Evolutionary conservation across 2,329 filamentous ascomycete genomes (phyloP).

Genomic region (Xylariaceae sp.): DNA sequence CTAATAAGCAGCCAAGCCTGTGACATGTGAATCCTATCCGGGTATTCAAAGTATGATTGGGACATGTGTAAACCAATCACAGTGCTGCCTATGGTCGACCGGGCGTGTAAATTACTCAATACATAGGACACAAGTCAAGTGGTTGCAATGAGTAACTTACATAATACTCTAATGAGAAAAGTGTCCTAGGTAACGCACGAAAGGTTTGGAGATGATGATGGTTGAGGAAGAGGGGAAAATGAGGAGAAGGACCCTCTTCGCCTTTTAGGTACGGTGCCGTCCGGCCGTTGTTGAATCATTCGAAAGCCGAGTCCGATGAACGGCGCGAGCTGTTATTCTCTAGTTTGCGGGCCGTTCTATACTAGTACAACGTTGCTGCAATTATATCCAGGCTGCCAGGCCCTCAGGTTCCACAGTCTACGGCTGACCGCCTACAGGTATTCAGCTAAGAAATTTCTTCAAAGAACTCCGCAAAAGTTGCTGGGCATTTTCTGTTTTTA

Average conservation of each 20-base stretch:
- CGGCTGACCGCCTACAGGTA: background rate
- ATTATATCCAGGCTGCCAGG: background rate
- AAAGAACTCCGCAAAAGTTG: background rate
- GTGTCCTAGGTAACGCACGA: no score
- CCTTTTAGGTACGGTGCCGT: background rate
- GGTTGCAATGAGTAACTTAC: no score
- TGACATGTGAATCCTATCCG: background rate
- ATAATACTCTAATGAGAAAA: no score
- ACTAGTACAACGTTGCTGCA: background rate
- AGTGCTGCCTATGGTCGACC: no score
- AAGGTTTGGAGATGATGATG: background rate
- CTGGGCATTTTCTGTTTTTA: no score
- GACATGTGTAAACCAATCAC: no score
- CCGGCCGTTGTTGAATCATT: no score
- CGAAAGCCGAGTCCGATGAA: background rate
- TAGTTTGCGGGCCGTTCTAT: background rate
- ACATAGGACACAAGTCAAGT: no score
- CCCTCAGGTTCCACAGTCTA: background rate
- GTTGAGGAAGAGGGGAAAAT: slow-evolving; percentile 5
- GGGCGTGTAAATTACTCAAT: no score
- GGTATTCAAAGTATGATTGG: no score
- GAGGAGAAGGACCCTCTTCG: slow-evolving; percentile 4
- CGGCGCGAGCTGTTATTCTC: background rate
- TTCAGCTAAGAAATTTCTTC: background rate
- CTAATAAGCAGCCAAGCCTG: background rate